Conservation (phyloP, 139 green algal genomes). For the Monoraphidium neglectum region DNA sequence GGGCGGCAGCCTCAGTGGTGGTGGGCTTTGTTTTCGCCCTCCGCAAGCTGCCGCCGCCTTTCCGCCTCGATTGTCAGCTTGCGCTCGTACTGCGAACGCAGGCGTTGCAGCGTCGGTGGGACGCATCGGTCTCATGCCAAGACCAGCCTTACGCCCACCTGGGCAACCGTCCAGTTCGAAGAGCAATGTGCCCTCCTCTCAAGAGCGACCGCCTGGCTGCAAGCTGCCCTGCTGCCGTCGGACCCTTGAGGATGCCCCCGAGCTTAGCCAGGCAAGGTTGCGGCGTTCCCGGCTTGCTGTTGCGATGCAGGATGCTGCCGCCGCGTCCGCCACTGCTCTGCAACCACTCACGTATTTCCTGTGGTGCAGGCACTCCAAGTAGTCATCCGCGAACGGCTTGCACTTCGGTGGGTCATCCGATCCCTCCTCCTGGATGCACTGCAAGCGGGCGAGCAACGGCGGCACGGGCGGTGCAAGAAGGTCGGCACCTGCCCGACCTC, state of each 20-base stretch:
- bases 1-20: no score
- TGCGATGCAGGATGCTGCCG: no score
- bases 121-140: no score
- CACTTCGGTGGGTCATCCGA: conserved; percentile 59
- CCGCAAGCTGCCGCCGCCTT: conserved; percentile 6
- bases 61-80: conserved; percentile 7
- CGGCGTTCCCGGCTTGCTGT: no score
- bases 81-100: conserved; percentile 18
- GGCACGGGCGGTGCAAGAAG: not conserved
- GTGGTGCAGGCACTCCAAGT: conserved; percentile 76
- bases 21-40: no score
- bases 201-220: not conserved
- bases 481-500: not conserved
- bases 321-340: not conserved
- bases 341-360: conserved; percentile 55
- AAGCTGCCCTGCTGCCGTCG: not conserved
- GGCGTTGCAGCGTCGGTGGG: conserved; percentile 7
- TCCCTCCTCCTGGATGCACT: conserved; percentile 64
- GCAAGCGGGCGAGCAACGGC: conserved; percentile 2
- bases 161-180: not conserved
- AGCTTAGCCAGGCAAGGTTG: not conserved
- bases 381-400: conserved; percentile 62
- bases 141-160: no score
- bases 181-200: not conserved
- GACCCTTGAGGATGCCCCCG: not conserved